Percentiles rank a stretch among this genome's conserved stretches.
Evolutionary conservation across 1,284 basidiomycete genomes (phyloP).

Genomic region (Xerocomus minutiporus): DNA sequence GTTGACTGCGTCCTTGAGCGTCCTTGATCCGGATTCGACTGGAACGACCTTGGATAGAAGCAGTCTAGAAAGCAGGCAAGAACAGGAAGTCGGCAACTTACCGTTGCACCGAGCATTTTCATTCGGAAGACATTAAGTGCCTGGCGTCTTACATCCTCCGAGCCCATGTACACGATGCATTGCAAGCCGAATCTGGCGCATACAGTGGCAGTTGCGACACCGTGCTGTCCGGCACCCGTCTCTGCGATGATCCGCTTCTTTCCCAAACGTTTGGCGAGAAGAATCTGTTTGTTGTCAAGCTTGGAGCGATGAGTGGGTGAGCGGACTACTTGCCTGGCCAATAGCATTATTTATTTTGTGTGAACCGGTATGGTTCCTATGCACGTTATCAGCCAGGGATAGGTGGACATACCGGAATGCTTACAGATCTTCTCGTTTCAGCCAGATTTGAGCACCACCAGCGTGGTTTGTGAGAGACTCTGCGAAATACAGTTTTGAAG

Average conservation of each 20-base stretch:
- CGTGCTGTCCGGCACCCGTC: constrained; percentile 98
- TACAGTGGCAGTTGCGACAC: constrained; percentile 96
- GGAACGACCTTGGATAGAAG: constrained; percentile 69
- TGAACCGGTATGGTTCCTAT: constrained; percentile 90
- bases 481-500: constrained; percentile 35
- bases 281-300: constrained; percentile 50
- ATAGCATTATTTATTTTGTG: constrained; percentile 98
- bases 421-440: constrained; percentile 94
- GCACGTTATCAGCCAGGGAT: constrained; percentile 3
- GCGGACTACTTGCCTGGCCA: constrained; percentile 58
- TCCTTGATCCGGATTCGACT: constrained; percentile 91
- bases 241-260: constrained; percentile 98
- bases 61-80: neutral
- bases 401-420: constrained; percentile 27
- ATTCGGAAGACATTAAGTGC: constrained; percentile 98
- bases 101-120: constrained; percentile 93
- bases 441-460: constrained; percentile 88
- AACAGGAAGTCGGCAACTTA: constrained; percentile 26
- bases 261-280: constrained; percentile 88
- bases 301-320: neutral
- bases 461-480: constrained; percentile 52
- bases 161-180: constrained; percentile 97
- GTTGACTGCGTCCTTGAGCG: constrained; percentile 97
- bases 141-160: constrained; percentile 96
- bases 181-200: constrained; percentile 96